A percentile compares a stretch with the other conserved stretches of the same genome.
Evolutionary conservation across 352 stramenopile species (phyloP).

Genomic region (Globisporangium sylvaticum): DNA sequence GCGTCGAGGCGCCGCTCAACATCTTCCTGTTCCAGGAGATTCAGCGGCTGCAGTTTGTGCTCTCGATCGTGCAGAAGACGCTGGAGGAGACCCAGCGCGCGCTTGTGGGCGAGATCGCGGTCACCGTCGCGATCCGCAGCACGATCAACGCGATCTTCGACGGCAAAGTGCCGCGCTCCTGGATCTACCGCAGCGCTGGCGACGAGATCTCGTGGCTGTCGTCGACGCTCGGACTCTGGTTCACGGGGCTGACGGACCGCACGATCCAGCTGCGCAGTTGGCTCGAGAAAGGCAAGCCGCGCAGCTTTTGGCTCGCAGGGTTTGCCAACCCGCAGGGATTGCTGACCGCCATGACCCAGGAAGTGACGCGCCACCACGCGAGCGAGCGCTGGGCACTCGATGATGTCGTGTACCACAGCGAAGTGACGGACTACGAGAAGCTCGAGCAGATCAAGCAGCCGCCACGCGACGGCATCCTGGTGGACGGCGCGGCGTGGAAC

Average conservation of each 20-base stretch:
- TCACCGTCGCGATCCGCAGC: constrained; percentile 43
- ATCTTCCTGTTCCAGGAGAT: constrained; percentile 76
- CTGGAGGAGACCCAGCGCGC: constrained; percentile 53
- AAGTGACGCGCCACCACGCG: constrained; percentile 61
- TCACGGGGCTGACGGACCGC: constrained; percentile 57
- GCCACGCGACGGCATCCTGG: constrained; percentile 65
- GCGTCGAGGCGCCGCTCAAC: constrained; percentile 70
- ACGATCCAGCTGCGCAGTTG: constrained; percentile 54
- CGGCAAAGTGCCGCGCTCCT: constrained; percentile 54
- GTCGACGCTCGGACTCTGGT: constrained; percentile 61
- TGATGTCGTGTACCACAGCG: constrained; percentile 75
- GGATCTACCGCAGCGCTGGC: constrained; percentile 36
- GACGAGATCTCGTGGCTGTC: constrained; percentile 77
- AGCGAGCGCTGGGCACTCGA: constrained; percentile 77
- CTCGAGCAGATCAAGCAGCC: constrained; percentile 75
- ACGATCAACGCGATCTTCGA: constrained; percentile 73
- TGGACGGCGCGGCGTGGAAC: constrained; percentile 77
- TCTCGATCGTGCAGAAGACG: constrained; percentile 46
- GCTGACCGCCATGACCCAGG: constrained; percentile 74
- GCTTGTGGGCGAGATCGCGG: constrained; percentile 56
- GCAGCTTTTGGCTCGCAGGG: constrained; percentile 73
- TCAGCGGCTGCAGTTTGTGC: constrained; percentile 55
- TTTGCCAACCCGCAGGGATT: constrained; percentile 79
- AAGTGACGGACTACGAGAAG: constrained; percentile 79
- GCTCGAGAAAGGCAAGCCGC: constrained; percentile 55